Percentiles rank a stretch among this genome's conserved stretches.
phyloP scores from a whole-genome alignment of 176 grass and related monocot genomes.

The Puccinellia tenuiflora region DNA sequence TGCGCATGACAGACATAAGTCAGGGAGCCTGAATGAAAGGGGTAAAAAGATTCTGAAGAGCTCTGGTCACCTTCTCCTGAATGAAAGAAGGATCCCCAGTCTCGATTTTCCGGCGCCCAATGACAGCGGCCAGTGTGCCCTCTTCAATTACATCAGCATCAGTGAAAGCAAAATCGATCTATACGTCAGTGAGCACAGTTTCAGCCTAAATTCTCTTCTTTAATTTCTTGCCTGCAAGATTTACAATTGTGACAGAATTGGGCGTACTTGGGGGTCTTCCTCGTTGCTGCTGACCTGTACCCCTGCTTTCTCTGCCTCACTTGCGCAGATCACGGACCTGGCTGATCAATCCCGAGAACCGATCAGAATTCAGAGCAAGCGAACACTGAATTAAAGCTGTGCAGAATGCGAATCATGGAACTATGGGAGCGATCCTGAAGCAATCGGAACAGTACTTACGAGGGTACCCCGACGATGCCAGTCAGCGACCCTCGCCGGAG shows the following conservation, averaged over 20 bases:
- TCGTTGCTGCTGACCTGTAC: conserved; percentile 45
- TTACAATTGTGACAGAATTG: background rate
- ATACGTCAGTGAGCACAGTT: conserved; percentile 31
- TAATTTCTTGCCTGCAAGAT: background rate
- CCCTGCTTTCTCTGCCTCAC: conserved; percentile 66
- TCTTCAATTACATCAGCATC: conserved; percentile 79
- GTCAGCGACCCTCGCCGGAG: conserved; percentile 54
- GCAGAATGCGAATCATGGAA: background rate
- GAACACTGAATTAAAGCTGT: background rate
- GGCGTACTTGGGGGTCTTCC: conserved; percentile 43
- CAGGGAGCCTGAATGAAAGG: background rate
- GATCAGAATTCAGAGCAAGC: background rate
- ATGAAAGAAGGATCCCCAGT: conserved; percentile 61
- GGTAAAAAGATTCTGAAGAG: background rate
- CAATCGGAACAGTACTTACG: conserved; percentile 35
- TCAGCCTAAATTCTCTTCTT: conserved; percentile 10
- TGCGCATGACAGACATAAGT: background rate
- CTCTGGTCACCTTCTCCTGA: conserved; percentile 56
- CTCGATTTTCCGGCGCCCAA: conserved; percentile 64
- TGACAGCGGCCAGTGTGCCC: conserved; percentile 55
- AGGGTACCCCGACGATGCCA: conserved; percentile 57
- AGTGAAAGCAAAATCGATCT: conserved; percentile 94
- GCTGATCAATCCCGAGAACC: conserved; percentile 35
- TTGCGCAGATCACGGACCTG: conserved; percentile 76
- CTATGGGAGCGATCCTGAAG: background rate